A percentile compares a stretch with the other conserved stretches of the same genome.
These are phyloP conservation scores for Arthroderma sp. DNA, from an alignment of 2,329 filamentous ascomycete species.

Conservation along the genomic window DNA sequence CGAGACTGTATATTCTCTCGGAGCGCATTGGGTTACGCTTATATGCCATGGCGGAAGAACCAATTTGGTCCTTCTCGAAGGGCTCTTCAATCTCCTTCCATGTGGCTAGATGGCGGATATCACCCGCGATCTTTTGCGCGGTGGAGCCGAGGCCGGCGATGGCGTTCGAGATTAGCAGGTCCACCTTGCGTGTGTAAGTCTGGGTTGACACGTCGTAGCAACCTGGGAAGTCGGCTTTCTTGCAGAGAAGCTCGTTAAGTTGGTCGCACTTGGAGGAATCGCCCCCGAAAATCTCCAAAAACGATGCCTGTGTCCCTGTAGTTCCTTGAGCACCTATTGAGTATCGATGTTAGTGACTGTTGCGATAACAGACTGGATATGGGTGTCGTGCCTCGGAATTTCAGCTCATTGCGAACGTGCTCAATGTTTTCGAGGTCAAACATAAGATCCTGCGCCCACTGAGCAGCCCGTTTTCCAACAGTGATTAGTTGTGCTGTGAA, in stretches of 20 bases:
- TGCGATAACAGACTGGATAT: not conserved
- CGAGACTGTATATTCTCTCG: conserved; percentile 48
- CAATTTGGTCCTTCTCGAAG: conserved; percentile 68
- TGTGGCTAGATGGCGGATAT: conserved; percentile 60
- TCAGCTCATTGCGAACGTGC: conserved; percentile 51
- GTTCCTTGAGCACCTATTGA: conserved; percentile 47
- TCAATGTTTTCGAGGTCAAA: conserved; percentile 66
- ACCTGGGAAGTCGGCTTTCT: conserved; percentile 51
- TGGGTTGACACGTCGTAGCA: conserved; percentile 56
- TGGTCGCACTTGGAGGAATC: conserved; percentile 48
- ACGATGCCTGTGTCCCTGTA: conserved; percentile 66
- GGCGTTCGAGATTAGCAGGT: conserved; percentile 69
- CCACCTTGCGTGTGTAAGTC: conserved; percentile 69
- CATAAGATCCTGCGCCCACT: conserved; percentile 64
- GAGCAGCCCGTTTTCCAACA: conserved; percentile 54
- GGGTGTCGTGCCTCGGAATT: conserved; percentile 48
- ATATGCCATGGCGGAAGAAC: conserved; percentile 53
- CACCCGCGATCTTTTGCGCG: conserved; percentile 55
- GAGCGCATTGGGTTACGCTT: conserved; percentile 47
- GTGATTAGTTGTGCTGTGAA: conserved; percentile 45
- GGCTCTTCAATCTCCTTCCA: conserved; percentile 80
- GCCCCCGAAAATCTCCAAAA: conserved; percentile 54
- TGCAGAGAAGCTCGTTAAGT: conserved; percentile 49
- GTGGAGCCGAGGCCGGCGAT: conserved; percentile 67
- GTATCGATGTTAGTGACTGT: no score